Evolutionary conservation across 192 early-diverging fungal genomes (phyloP).

Genomic region (Gamsiella multidivaricata): DNA sequence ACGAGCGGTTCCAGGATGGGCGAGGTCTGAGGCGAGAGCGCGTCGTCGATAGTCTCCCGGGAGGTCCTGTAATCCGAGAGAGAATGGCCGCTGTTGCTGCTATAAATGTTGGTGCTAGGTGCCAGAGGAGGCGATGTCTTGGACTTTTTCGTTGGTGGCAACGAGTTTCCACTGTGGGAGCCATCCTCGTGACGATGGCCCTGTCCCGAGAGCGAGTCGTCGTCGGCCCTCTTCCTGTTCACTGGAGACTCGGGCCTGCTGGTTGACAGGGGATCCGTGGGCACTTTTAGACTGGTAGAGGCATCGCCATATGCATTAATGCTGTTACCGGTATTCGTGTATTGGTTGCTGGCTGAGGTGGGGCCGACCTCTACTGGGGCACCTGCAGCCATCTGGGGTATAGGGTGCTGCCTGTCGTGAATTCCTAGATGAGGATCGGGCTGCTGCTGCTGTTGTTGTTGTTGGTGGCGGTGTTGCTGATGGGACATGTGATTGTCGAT

Average conservation of each 20-base stretch:
- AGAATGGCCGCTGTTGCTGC: not conserved
- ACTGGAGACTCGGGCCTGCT: conserved; percentile 43
- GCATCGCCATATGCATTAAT: not conserved
- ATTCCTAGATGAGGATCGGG: not conserved
- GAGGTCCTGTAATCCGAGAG: conserved; percentile 20
- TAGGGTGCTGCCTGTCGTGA: not conserved
- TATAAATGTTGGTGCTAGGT: not conserved
- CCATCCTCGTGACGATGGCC: conserved; percentile 8
- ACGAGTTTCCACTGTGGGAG: conserved; percentile 12
- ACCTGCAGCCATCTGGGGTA: conserved; percentile 2
- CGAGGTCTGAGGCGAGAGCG: conserved; percentile 32
- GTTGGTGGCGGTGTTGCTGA: not conserved
- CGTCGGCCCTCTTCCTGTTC: conserved; percentile 39
- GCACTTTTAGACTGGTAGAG: conserved; percentile 18
- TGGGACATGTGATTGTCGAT: no score
- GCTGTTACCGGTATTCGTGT: conserved; percentile 4
- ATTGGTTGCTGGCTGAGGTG: not conserved
- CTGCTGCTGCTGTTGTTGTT: no score
- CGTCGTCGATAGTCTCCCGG: conserved; percentile 14
- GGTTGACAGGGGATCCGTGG: not conserved
- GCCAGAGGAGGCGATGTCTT: conserved; percentile 37
- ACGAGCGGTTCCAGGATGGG: conserved; percentile 27
- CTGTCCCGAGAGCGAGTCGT: conserved; percentile 12
- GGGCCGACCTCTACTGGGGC: not conserved
- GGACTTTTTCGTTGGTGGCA: conserved; percentile 37